Evolutionary conservation across 2,329 filamentous ascomycete species (phyloP).

Genomic region (Penicillium decumbens): DNA sequence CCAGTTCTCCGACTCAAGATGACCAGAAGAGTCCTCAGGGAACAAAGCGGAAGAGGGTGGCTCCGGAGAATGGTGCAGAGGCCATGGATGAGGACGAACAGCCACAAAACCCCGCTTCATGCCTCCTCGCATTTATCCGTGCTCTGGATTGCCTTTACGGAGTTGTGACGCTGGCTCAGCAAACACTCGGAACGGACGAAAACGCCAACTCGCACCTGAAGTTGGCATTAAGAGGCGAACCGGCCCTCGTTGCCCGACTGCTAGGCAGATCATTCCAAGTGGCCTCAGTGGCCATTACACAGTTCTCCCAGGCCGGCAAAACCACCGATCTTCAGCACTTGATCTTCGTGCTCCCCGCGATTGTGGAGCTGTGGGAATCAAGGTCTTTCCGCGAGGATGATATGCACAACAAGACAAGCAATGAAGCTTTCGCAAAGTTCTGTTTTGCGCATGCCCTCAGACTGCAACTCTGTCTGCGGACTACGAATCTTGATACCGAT

Average conservation of each 20-base stretch:
- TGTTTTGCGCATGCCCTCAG: conserved; percentile 36
- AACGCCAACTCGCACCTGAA: conserved; percentile 39
- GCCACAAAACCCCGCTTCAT: conserved; percentile 29
- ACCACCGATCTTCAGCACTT: conserved; percentile 34
- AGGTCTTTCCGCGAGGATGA: conserved; percentile 34
- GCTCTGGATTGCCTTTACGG: conserved; percentile 35
- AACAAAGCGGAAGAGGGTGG: conserved; percentile 38
- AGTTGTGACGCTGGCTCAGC: conserved; percentile 27
- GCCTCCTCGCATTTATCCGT: conserved; percentile 33
- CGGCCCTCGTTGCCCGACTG: conserved; percentile 32
- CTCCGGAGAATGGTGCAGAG: conserved; percentile 23
- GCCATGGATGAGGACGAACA: conserved; percentile 31
- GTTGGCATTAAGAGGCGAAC: conserved; percentile 37
- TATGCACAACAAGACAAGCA: conserved; percentile 31
- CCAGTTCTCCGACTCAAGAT: conserved; percentile 22
- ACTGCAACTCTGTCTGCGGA: conserved; percentile 29
- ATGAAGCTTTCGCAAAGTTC: conserved; percentile 33
- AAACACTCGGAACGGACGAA: conserved; percentile 25
- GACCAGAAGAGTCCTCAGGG: conserved; percentile 24
- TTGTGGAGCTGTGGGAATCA: conserved; percentile 38
- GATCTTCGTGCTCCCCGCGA: conserved; percentile 32
- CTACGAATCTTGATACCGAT: conserved; percentile 28
- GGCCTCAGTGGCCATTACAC: conserved; percentile 28
- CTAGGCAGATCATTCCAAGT: conserved; percentile 35
- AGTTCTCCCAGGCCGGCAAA: conserved; percentile 27